Evolutionary conservation across 768 basidiomycete genomes (phyloP).

Genomic region (Sistotremastrum suecicum): DNA sequence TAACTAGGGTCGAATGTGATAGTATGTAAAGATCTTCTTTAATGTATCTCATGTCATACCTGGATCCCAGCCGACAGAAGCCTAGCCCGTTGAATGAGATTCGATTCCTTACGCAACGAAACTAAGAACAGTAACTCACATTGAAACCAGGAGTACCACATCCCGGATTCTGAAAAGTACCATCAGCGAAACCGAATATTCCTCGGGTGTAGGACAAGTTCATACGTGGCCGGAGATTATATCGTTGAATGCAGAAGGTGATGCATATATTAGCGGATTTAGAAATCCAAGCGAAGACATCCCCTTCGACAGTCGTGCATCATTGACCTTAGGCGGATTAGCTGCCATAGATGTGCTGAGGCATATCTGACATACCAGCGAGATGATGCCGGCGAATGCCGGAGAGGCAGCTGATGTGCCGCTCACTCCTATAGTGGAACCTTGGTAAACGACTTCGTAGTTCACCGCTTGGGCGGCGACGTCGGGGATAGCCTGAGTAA

Average conservation of each 20-base stretch:
- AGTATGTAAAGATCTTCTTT: too few species aligned
- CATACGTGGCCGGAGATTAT: slow-evolving; percentile 31
- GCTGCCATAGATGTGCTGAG: neutral
- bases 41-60: slow-evolving; percentile 18
- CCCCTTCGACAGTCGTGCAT: slow-evolving; percentile 33
- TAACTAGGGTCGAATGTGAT: slow-evolving; percentile 20
- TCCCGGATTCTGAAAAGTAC: slow-evolving; percentile 36
- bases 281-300: slow-evolving; percentile 43
- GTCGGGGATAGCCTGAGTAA: slow-evolving; percentile 41
- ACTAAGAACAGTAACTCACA: slow-evolving; percentile 3
- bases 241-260: slow-evolving; percentile 22
- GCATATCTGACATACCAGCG: neutral
- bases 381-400: neutral
- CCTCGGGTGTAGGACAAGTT: slow-evolving; percentile 11
- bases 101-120: neutral
- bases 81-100: slow-evolving; percentile 15
- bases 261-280: slow-evolving; percentile 43
- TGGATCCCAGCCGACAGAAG: slow-evolving; percentile 47
- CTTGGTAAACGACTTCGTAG: slow-evolving; percentile 34
- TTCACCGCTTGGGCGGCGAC: slow-evolving; percentile 43
- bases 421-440: slow-evolving; percentile 23
- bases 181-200: slow-evolving; percentile 32
- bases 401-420: slow-evolving; percentile 60
- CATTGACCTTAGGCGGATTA: slow-evolving; percentile 25
- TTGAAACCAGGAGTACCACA: slow-evolving; percentile 59